These are phyloP conservation scores for Punctularia strigosozonata DNA, from an alignment of 768 basidiomycete species.

Conservation along the genomic window DNA sequence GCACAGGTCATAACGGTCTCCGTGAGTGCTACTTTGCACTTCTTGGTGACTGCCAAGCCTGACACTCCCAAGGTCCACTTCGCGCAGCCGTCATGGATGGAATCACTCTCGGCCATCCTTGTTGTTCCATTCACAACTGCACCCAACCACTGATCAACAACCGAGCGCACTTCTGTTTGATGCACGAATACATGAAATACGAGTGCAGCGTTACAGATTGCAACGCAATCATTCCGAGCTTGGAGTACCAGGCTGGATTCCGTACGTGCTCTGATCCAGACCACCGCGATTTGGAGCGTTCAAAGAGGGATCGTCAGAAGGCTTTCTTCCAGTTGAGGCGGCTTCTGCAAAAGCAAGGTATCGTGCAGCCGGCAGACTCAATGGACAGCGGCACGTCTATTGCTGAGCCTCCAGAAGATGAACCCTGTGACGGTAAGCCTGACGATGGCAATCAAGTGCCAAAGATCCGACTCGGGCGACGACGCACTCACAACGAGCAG, in stretches of 20 bases:
- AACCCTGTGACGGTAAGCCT: neutral
- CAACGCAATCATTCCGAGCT: neutral
- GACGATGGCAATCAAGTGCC: neutral
- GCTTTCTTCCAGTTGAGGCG: slow-evolving; percentile 2
- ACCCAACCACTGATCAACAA: neutral
- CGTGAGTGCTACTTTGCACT: no score
- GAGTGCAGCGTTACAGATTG: neutral
- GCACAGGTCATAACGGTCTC: no score
- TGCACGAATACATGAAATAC: no score
- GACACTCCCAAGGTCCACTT: neutral
- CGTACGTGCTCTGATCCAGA: neutral
- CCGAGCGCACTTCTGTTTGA: neutral
- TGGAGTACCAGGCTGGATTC: neutral
- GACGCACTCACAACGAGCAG: slow-evolving; percentile 17
- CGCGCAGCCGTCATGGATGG: neutral
- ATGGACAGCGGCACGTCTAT: neutral
- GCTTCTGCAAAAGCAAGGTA: slow-evolving; percentile 1
- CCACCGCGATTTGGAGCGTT: neutral
- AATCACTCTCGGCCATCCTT: neutral
- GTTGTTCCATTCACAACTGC: neutral
- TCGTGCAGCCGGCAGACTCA: neutral
- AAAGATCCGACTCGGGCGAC: slow-evolving; percentile 9
- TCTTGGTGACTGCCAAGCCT: no score
- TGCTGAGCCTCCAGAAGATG: neutral
- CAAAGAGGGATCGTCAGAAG: neutral